Evolutionary conservation across 2,329 filamentous ascomycete species (phyloP).

Genomic region (Leptoxyphium fumago): DNA sequence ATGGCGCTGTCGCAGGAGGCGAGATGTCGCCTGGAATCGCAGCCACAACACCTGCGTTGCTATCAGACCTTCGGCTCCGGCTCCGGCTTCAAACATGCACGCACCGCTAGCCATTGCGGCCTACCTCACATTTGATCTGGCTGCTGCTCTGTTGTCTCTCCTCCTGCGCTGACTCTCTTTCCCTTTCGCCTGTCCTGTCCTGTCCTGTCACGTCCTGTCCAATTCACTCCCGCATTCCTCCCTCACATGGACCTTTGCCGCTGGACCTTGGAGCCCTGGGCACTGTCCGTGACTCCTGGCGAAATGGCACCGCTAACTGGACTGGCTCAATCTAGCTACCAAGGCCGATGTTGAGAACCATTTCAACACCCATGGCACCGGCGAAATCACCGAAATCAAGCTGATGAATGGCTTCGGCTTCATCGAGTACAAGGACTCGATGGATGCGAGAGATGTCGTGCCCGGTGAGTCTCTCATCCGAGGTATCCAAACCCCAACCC

Average conservation of each 20-base stretch:
- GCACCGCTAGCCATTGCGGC: not conserved
- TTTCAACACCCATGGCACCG: conserved; percentile 89
- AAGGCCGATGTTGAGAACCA: conserved; percentile 94
- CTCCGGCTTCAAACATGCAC: not conserved
- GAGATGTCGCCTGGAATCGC: too few species aligned
- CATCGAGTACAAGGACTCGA: conserved; percentile 96
- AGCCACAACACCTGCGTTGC: not conserved
- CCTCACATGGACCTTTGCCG: conserved; percentile 1
- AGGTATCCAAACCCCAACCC: conserved; percentile 6
- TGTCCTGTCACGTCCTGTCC: not conserved
- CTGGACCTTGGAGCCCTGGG: not conserved
- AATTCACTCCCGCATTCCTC: conserved; percentile 1
- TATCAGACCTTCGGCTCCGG: not conserved
- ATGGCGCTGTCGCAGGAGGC: not conserved
- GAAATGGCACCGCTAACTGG: conserved; percentile 30
- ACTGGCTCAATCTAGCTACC: conserved; percentile 52
- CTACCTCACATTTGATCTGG: conserved; percentile 7
- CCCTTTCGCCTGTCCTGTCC: conserved; percentile 1
- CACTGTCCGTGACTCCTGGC: conserved; percentile 6
- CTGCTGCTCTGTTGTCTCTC: conserved; percentile 7
- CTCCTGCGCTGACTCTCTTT: conserved; percentile 6
- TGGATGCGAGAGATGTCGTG: conserved; percentile 96
- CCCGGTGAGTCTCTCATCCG: conserved; percentile 53
- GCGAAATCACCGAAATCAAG: conserved; percentile 97
- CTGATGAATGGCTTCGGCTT: conserved; percentile 99